Evolutionary conservation across 2,329 filamentous ascomycete genomes (phyloP).

Genomic region (Trematosphaeria pertusa): DNA sequence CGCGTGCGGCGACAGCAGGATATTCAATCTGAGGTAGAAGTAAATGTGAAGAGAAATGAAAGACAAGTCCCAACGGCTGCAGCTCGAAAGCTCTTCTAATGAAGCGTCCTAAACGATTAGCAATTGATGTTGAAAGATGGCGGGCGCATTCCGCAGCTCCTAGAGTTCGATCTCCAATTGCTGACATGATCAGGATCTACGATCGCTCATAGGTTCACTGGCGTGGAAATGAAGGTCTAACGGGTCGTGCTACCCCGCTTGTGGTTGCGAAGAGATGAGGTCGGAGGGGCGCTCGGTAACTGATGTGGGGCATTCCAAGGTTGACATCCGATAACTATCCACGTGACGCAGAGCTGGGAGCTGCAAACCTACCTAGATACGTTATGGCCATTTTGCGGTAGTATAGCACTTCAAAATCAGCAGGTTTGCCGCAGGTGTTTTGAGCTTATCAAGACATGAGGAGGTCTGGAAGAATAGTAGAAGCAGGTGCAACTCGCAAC

Average conservation of each 20-base stretch:
- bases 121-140: background rate
- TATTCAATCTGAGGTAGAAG: background rate
- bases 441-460: too few relatives aligned
- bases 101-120: background rate
- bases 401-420: too few relatives aligned
- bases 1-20: too few relatives aligned
- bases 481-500: too few relatives aligned
- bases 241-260: conserved; percentile 1
- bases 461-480: too few relatives aligned
- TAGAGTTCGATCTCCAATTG: too few relatives aligned
- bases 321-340: background rate
- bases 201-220: conserved; percentile 1
- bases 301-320: conserved; percentile 13
- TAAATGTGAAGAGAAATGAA: background rate
- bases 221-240: background rate
- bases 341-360: background rate
- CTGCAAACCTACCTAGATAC: background rate
- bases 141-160: too few relatives aligned
- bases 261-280: background rate
- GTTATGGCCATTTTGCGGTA: too few relatives aligned
- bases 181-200: conserved; percentile 1
- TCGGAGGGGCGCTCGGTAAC: conserved; percentile 3
- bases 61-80: background rate
- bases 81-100: too few relatives aligned
- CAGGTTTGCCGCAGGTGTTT: too few relatives aligned